Evolutionary conservation across 1,284 basidiomycete species (phyloP).

Genomic region (Pascua sp.): DNA sequence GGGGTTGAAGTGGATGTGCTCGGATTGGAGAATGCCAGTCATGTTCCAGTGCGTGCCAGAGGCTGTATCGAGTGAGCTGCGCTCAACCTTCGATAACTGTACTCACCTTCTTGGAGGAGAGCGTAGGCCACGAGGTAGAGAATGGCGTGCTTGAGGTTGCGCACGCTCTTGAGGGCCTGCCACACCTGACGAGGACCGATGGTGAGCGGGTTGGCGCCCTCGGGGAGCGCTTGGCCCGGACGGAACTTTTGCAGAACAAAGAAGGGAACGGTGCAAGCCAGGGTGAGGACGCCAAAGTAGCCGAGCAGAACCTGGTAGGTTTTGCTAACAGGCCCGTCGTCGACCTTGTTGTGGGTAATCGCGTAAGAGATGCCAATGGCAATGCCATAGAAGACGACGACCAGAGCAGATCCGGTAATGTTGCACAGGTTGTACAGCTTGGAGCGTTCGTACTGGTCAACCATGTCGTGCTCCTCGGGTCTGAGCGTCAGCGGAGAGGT

Average conservation of each 20-base stretch:
- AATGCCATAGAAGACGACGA: conserved; percentile 8
- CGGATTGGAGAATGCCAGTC: conserved; percentile 15
- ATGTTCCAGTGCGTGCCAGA: conserved; percentile 11
- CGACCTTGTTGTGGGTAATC: conserved; percentile 8
- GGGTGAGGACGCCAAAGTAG: conserved; percentile 10
- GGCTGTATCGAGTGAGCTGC: no score
- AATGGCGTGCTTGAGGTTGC: conserved; percentile 14
- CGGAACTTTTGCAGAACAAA: conserved; percentile 16
- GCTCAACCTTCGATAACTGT: no score
- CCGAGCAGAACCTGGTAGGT: conserved; percentile 15
- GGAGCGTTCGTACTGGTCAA: conserved; percentile 18
- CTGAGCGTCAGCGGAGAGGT: conserved; percentile 4
- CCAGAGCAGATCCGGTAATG: conserved; percentile 8
- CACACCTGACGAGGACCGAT: conserved; percentile 13
- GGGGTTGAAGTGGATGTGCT: conserved; percentile 18
- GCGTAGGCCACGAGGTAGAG: conserved; percentile 20
- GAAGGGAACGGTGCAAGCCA: conserved; percentile 12
- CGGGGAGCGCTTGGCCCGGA: conserved; percentile 18
- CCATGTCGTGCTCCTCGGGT: conserved; percentile 16
- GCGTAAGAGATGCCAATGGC: conserved; percentile 11
- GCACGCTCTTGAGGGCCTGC: conserved; percentile 9
- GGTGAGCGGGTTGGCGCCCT: conserved; percentile 4
- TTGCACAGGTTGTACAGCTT: conserved; percentile 18
- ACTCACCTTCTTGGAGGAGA: conserved; percentile 4
- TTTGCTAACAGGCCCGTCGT: conserved; percentile 2